Base-by-base conservation (phyloP, 768 basidiomycete genomes). In the Chalciporus chontae region DNA sequence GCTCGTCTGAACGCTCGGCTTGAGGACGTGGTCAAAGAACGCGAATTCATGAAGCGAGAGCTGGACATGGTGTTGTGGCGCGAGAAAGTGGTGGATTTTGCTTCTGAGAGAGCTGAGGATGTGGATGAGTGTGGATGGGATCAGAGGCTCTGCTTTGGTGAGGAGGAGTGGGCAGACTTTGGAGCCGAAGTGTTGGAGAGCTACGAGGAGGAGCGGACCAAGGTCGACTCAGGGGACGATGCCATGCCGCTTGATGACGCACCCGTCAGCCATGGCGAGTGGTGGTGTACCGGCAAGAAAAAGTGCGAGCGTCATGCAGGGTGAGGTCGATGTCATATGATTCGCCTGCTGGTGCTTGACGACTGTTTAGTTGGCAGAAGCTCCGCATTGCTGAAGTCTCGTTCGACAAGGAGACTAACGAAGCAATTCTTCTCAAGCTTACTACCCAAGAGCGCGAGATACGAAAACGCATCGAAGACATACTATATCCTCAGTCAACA, bases 121-220 rank as follows among this genome's bases (percentile, higher is more conserved):
- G 63, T 81, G 14, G 78, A 80, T 15, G 79, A 81, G 57, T 96
- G 93, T 67, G 92, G 94, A 5, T 94, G 92, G 84, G 93, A 96
- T 65, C 83, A 85, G 58, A 76, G 93, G 26, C 73, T 96, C 19
- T 87, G 87, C 52, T 84, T 85, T 62, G 85, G 85, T n/a, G 87
- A 91, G 41, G 82, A 84, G 50, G 87, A 90, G 63, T 90, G 82
- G 74, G 76, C 70, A 32, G 85, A 85, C 43, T 85, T 83, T 65
- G 85, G 81, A 8, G 71, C 69, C 3, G 78, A 77, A 14, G 85
- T 84, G 21, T 57, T 89, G 58, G 84, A 90, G 62, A 84, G 81
- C 58, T 90, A 90, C 53, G 84, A 83, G 27, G 71, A 73, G 44
- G 71, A 66, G 11, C 73, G 73, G 39, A 61, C 62, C 24, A 72